A percentile compares a stretch with the other conserved stretches of the same genome.
These are phyloP conservation scores for Eudorina sp. DNA, from an alignment of 139 green algal species.

Conservation along the genomic window DNA sequence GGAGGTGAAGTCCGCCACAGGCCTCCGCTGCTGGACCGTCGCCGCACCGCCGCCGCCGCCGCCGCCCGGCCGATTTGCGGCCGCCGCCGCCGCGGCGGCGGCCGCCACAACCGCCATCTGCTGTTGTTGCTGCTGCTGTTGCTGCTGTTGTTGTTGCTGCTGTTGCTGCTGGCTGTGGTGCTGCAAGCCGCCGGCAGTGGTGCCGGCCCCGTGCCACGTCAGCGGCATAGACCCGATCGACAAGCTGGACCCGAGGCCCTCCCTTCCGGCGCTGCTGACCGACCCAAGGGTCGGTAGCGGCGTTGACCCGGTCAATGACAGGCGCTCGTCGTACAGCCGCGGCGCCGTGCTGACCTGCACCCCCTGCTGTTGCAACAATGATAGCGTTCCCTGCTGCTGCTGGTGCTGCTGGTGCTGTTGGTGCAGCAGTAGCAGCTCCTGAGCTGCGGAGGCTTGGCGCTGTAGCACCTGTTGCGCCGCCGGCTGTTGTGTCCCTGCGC, in stretches of 20 bases:
- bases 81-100: not conserved
- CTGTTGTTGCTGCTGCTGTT: slow-evolving; percentile 8
- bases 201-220: not conserved
- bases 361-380: not conserved
- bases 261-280: not conserved
- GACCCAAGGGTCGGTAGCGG: not conserved
- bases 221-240: not conserved
- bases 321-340: not conserved
- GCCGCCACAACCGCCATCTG: not conserved
- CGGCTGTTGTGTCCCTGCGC: too few relatives aligned
- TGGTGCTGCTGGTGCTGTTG: slow-evolving; percentile 15
- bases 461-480: too few relatives aligned
- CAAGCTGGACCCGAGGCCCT: not conserved
- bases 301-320: not conserved
- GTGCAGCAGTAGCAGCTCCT: not conserved
- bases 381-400: not conserved
- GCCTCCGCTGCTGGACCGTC: too few relatives aligned
- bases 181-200: not conserved
- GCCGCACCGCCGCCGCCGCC: too few relatives aligned
- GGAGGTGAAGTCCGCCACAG: slow-evolving; percentile 1
- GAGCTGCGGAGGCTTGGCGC: too few relatives aligned
- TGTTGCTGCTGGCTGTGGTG: not conserved
- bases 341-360: too few relatives aligned
- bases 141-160: not conserved
- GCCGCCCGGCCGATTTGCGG: not conserved